Conservation (phyloP, 345 rosid species). For the Arabidopsis thaliana region DNA sequence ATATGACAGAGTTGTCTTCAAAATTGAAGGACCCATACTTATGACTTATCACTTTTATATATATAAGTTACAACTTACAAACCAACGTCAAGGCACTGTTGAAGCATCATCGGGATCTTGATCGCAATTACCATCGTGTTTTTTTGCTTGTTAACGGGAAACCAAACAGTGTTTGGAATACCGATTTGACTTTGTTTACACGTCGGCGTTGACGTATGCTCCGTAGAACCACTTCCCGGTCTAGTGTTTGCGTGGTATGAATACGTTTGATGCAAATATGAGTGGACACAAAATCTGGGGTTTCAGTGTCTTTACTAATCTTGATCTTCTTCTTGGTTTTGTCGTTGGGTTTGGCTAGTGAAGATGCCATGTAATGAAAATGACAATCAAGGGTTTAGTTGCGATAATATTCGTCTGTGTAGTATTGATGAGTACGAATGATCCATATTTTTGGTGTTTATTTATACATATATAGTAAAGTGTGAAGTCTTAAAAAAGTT, state of each 20-base stretch:
- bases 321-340: constrained; percentile 30
- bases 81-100: constrained; percentile 20
- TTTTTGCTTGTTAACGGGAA: constrained; percentile 18
- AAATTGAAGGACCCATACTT: too few species aligned
- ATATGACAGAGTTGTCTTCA: too few species aligned
- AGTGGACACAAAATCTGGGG: constrained; percentile 25
- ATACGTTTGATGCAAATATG: constrained; percentile 33
- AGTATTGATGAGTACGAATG: neutral
- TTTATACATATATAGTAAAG: constrained; percentile 15
- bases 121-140: neutral
- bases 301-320: constrained; percentile 21
- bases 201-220: constrained; percentile 38
- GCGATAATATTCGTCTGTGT: neutral
- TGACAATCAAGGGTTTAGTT: neutral
- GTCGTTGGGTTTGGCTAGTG: constrained; percentile 34
- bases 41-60: too few species aligned
- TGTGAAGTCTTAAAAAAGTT: neutral
- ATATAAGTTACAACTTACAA: constrained; percentile 7
- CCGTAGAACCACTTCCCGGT: constrained; percentile 32
- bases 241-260: constrained; percentile 37
- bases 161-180: constrained; percentile 32
- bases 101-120: constrained; percentile 29
- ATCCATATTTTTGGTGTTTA: neutral
- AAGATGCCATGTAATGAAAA: constrained; percentile 33
- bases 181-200: constrained; percentile 31